phyloP scores from a whole-genome alignment of 1,139 yeast genomes.

The Lodderomyces orthopsilosis region DNA sequence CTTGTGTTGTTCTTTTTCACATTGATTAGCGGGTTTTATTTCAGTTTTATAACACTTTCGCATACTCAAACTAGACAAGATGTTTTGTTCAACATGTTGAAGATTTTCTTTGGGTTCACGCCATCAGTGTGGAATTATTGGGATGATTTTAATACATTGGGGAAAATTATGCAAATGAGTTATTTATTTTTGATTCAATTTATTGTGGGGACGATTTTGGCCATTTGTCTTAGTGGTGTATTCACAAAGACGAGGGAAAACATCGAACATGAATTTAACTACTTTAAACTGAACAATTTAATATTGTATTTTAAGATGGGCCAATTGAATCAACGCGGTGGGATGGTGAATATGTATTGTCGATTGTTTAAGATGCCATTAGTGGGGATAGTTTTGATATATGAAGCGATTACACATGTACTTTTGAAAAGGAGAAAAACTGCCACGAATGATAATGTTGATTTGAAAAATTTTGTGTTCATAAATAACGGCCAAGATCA shows the following conservation, averaged over 20 bases:
- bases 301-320: conserved; percentile 32
- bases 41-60: conserved; percentile 54
- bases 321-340: conserved; percentile 13
- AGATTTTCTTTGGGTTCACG: conserved; percentile 59
- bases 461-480: conserved; percentile 36
- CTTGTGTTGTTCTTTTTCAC: conserved; percentile 50
- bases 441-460: conserved; percentile 13
- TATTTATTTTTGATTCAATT: conserved; percentile 58
- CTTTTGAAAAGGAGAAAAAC: neutral
- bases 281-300: conserved; percentile 39
- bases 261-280: conserved; percentile 42
- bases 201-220: conserved; percentile 55
- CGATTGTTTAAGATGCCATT: conserved; percentile 34
- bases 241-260: conserved; percentile 39
- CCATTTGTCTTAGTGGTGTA: conserved; percentile 52
- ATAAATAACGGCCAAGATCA: conserved; percentile 19
- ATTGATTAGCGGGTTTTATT: conserved; percentile 57
- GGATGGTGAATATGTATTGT: conserved; percentile 16
- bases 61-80: conserved; percentile 42
- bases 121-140: conserved; percentile 66
- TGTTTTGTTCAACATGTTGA: conserved; percentile 54
- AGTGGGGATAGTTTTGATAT: conserved; percentile 29
- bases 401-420: conserved; percentile 21
- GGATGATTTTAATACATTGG: conserved; percentile 50
- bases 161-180: conserved; percentile 48